Evolutionary conservation across 106 monocot genomes (phyloP).

Genomic region (Dendrobium catenatum): DNA sequence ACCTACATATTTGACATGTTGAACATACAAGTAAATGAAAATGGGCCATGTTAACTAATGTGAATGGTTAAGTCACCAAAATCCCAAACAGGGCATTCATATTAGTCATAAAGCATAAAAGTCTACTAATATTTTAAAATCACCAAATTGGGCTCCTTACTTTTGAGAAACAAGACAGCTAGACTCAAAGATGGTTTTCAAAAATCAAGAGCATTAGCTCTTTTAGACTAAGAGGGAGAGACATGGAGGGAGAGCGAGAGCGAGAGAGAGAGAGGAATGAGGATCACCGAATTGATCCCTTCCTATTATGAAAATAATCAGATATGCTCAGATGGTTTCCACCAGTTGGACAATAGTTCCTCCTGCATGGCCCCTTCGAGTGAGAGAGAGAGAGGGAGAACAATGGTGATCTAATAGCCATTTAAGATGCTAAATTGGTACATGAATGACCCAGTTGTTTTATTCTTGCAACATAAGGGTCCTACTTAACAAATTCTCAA

Average conservation of each 20-base stretch:
- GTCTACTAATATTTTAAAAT: background rate
- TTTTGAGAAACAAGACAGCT: too few species aligned
- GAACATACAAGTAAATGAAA: background rate
- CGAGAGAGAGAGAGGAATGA: too few species aligned
- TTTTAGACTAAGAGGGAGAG: too few species aligned
- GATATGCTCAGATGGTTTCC: background rate
- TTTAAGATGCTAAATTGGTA: slow-evolving; percentile 4
- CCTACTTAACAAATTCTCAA: background rate
- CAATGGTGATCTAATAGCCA: background rate
- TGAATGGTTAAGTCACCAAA: background rate
- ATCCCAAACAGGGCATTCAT: background rate
- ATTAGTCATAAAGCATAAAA: slow-evolving; percentile 1
- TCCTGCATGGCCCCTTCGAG: background rate
- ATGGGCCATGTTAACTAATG: background rate
- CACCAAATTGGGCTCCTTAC: background rate
- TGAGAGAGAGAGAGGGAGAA: background rate
- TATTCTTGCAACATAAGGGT: background rate
- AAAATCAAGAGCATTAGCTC: too few species aligned
- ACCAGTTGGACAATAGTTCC: background rate
- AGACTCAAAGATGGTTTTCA: too few species aligned
- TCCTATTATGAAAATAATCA: background rate
- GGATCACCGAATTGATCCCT: too few species aligned
- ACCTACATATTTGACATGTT: slow-evolving; percentile 34
- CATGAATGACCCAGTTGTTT: background rate
- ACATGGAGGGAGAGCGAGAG: too few species aligned